These are phyloP conservation scores for Zarea fungicola DNA, from an alignment of 2,329 filamentous ascomycete genomes.

Conservation along the genomic window DNA sequence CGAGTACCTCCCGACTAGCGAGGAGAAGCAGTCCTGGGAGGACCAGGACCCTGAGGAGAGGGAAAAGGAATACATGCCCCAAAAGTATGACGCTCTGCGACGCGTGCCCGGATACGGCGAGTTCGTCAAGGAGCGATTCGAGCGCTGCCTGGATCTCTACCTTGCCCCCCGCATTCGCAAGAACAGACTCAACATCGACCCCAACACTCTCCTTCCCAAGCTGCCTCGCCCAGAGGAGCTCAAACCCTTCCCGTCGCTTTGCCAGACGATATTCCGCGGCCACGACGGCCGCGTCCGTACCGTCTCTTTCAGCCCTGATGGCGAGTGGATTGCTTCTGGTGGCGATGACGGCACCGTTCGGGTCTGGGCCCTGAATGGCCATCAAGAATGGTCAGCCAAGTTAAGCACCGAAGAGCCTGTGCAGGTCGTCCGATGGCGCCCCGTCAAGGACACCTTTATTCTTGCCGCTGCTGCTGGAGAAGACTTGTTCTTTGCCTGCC, in stretches of 20 bases:
- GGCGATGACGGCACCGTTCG: conserved; percentile 91
- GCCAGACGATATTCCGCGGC: conserved; percentile 79
- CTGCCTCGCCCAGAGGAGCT: conserved; percentile 89
- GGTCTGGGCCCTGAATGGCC: conserved; percentile 86
- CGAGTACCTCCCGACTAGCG: conserved; percentile 84
- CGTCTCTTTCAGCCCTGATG: conserved; percentile 77
- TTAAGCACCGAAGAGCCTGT: conserved; percentile 75
- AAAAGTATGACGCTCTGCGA: conserved; percentile 75
- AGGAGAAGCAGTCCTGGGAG: conserved; percentile 82
- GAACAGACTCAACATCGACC: conserved; percentile 95
- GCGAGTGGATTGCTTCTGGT: conserved; percentile 81
- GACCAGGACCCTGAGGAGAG: conserved; percentile 83
- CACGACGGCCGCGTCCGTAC: conserved; percentile 85
- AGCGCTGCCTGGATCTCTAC: conserved; percentile 91
- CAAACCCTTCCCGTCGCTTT: conserved; percentile 88
- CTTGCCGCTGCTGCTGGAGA: conserved; percentile 82
- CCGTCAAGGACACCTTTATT: conserved; percentile 72
- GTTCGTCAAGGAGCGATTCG: conserved; percentile 93
- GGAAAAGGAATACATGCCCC: conserved; percentile 82
- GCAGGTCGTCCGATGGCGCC: conserved; percentile 84
- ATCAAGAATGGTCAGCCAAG: conserved; percentile 80
- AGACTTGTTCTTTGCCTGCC: conserved; percentile 78
- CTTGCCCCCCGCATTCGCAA: conserved; percentile 86
- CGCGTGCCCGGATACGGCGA: conserved; percentile 87
- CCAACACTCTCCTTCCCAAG: conserved; percentile 85